phyloP scores from a whole-genome alignment of 2,329 filamentous ascomycete genomes.

The Thyridium curvatum region DNA sequence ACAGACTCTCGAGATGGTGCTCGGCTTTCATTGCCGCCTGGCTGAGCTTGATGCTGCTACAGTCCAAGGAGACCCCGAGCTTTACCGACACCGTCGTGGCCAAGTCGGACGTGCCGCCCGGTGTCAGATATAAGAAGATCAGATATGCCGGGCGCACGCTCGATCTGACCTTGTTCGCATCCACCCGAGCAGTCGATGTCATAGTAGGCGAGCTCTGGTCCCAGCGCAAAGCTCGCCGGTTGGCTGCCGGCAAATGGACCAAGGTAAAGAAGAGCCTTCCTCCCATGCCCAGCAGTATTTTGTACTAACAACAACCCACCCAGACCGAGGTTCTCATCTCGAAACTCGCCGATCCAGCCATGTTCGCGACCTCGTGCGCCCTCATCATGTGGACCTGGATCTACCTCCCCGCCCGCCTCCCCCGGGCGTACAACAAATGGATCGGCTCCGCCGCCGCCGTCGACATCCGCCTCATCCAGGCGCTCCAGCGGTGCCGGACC shows the following conservation, averaged over 20 bases:
- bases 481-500: slow-evolving; percentile 59
- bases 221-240: slow-evolving; percentile 35
- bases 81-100: slow-evolving; percentile 32
- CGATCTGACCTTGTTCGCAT: slow-evolving; percentile 75
- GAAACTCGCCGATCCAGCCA: slow-evolving; percentile 53
- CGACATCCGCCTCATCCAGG: slow-evolving; percentile 67
- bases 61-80: slow-evolving; percentile 42
- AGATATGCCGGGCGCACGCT: slow-evolving; percentile 63
- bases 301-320: slow-evolving; percentile 1
- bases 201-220: slow-evolving; percentile 61
- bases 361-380: slow-evolving; percentile 68
- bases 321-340: slow-evolving; percentile 33
- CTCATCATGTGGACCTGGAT: slow-evolving; percentile 89
- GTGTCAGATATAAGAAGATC: slow-evolving; percentile 18
- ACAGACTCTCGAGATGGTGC: slow-evolving; percentile 49
- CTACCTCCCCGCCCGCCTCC: slow-evolving; percentile 65
- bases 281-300: slow-evolving; percentile 2
- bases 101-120: slow-evolving; percentile 18
- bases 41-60: slow-evolving; percentile 49
- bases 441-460: slow-evolving; percentile 72
- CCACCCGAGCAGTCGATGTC: slow-evolving; percentile 66
- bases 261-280: slow-evolving; percentile 22
- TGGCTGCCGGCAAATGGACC: slow-evolving; percentile 40
- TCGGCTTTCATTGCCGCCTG: slow-evolving; percentile 53
- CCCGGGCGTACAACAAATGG: slow-evolving; percentile 72